Percentiles rank a stretch among this genome's conserved stretches.
phyloP scores from a whole-genome alignment of 2,329 filamentous ascomycete genomes.

The Dothistroma pini region DNA sequence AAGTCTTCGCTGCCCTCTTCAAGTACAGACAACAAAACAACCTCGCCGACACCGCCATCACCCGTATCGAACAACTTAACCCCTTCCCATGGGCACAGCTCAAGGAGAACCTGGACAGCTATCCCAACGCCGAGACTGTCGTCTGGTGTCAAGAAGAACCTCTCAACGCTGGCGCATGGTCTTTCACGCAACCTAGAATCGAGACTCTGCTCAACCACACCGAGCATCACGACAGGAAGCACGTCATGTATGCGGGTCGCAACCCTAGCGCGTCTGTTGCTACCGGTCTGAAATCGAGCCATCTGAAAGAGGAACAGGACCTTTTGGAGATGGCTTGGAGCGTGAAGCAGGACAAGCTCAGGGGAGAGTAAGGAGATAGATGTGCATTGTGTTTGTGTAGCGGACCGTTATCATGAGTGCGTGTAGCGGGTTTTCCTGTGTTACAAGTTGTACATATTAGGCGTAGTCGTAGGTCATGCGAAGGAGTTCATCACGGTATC shows the following conservation, averaged over 20 bases:
- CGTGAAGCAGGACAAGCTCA: conserved; percentile 62
- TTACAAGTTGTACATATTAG: conserved; percentile 3
- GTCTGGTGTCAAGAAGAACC: conserved; percentile 98
- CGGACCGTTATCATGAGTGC: not conserved
- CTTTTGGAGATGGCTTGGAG: conserved; percentile 64
- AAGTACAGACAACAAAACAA: conserved; percentile 87
- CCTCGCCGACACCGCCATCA: conserved; percentile 87
- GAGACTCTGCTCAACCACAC: conserved; percentile 95
- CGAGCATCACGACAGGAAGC: conserved; percentile 85
- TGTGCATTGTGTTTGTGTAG: not conserved
- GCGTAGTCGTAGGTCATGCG: not conserved
- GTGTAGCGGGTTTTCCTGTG: not conserved
- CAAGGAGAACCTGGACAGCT: conserved; percentile 92
- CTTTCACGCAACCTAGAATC: conserved; percentile 92
- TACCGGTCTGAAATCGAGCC: conserved; percentile 82
- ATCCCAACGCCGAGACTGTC: conserved; percentile 96
- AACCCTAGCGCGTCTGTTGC: conserved; percentile 91
- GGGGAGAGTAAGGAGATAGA: conserved; percentile 53
- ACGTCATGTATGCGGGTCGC: conserved; percentile 95
- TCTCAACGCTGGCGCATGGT: conserved; percentile 95
- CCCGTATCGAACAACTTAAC: conserved; percentile 94
- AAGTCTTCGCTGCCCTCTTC: conserved; percentile 85
- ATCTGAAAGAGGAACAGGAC: conserved; percentile 90
- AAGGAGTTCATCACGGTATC: not conserved
- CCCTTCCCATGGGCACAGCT: conserved; percentile 98